phyloP scores from a whole-genome alignment of 148 eudicot genomes.

The Dysphania ambrosioides region DNA sequence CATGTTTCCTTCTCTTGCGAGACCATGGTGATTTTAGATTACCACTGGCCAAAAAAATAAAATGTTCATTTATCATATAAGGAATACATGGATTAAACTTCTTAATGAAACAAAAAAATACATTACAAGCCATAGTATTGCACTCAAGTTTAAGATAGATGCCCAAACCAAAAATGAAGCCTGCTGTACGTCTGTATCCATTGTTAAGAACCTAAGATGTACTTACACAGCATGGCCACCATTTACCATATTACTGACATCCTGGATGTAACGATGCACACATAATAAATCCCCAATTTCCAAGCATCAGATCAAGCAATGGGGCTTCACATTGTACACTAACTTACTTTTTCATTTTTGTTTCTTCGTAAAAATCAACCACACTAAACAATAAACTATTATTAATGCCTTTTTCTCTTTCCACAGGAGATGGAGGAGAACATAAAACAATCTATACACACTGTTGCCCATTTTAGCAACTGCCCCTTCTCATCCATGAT shows the following conservation, averaged over 20 bases:
- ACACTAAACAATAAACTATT: neutral
- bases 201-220: neutral
- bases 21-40: constrained; percentile 96
- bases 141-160: neutral
- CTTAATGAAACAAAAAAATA: neutral
- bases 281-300: neutral
- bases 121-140: neutral
- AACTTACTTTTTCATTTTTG: neutral
- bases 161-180: neutral
- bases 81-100: neutral
- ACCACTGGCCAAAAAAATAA: constrained; percentile 51
- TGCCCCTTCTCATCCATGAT: too few species aligned
- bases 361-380: neutral
- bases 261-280: neutral
- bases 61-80: neutral
- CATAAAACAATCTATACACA: neutral
- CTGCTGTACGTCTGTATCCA: neutral
- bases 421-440: neutral
- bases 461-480: neutral
- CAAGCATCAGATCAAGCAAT: neutral
- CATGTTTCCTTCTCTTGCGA: constrained; percentile 75
- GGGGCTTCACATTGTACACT: neutral
- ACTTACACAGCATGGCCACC: constrained; percentile 1
- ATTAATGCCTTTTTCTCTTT: neutral
- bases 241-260: neutral